phyloP scores from a whole-genome alignment of 345 rosid species.

The Acer saccharum region DNA sequence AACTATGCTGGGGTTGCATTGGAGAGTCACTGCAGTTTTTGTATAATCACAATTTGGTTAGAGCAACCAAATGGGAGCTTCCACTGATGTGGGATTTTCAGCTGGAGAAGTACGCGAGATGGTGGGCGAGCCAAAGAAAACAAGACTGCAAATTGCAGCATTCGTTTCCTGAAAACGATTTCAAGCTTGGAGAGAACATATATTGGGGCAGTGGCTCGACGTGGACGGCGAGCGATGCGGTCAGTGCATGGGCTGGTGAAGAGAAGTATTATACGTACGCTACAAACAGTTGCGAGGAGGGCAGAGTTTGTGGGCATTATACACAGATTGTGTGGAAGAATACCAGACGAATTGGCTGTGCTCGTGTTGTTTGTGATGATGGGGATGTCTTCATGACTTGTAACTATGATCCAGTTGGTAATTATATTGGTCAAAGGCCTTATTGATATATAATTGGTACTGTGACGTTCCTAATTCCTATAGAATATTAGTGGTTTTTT shows the following conservation, averaged over 20 bases:
- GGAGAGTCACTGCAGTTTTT: conserved; percentile 74
- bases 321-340: conserved; percentile 85
- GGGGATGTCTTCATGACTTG: conserved; percentile 94
- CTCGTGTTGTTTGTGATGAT: conserved; percentile 65
- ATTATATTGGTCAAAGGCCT: conserved; percentile 75
- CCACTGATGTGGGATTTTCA: conserved; percentile 68
- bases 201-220: conserved; percentile 76
- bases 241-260: conserved; percentile 69
- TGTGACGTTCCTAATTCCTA: too few species aligned
- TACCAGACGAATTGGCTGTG: conserved; percentile 72
- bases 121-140: conserved; percentile 80
- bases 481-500: too few species aligned
- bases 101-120: conserved; percentile 67
- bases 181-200: conserved; percentile 78
- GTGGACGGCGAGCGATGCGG: conserved; percentile 71
- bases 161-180: conserved; percentile 60
- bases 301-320: conserved; percentile 83
- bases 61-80: conserved; percentile 66
- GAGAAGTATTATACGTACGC: conserved; percentile 66
- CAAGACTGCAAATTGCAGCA: conserved; percentile 65
- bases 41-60: conserved; percentile 65
- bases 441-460: conserved; percentile 27
- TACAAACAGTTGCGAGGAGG: conserved; percentile 53
- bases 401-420: conserved; percentile 88
- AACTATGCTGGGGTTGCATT: conserved; percentile 66